phyloP scores from a whole-genome alignment of 352 stramenopile genomes.

The Phytophthora idaei region DNA sequence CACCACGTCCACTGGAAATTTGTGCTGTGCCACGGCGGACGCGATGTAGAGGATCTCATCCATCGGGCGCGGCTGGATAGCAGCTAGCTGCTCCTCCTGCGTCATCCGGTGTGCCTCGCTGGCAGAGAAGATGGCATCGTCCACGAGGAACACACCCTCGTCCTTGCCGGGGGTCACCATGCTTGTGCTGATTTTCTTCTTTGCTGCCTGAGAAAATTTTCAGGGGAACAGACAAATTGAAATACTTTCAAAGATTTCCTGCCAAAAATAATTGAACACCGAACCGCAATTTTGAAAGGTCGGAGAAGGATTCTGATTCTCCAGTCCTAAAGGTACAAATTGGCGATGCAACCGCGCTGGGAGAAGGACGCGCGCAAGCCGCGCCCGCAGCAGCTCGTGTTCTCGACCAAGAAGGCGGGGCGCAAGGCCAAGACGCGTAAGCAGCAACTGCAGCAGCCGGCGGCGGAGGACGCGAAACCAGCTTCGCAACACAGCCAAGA shows the following conservation, averaged over 20 bases:
- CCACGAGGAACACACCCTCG: conserved; percentile 44
- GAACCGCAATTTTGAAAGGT: conserved; percentile 16
- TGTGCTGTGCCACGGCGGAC: conserved; percentile 39
- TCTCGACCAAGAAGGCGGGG: conserved; percentile 68
- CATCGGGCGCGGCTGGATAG: conserved; percentile 28
- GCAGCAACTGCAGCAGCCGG: conserved; percentile 12
- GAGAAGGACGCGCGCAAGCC: conserved; percentile 35
- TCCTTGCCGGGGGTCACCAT: conserved; percentile 24
- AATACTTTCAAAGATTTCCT: background rate
- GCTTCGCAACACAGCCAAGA: conserved; percentile 15
- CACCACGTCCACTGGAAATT: conserved; percentile 47
- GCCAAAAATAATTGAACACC: conserved; percentile 12
- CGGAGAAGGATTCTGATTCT: conserved; percentile 27
- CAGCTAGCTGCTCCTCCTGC: conserved; percentile 24
- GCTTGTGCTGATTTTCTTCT: conserved; percentile 6
- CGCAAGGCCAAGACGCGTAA: conserved; percentile 36
- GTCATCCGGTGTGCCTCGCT: conserved; percentile 23
- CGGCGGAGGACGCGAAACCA: conserved; percentile 14
- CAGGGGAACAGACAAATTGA: too few species aligned
- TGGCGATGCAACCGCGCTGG: conserved; percentile 30
- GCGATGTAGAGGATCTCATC: conserved; percentile 52
- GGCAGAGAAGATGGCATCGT: conserved; percentile 33
- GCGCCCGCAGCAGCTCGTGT: conserved; percentile 55
- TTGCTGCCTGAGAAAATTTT: too few species aligned
- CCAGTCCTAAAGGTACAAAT: background rate